A percentile compares a stretch with the other conserved stretches of the same genome.
These are phyloP conservation scores for Brassica incana DNA, from an alignment of 345 rosid species.

Conservation along the genomic window DNA sequence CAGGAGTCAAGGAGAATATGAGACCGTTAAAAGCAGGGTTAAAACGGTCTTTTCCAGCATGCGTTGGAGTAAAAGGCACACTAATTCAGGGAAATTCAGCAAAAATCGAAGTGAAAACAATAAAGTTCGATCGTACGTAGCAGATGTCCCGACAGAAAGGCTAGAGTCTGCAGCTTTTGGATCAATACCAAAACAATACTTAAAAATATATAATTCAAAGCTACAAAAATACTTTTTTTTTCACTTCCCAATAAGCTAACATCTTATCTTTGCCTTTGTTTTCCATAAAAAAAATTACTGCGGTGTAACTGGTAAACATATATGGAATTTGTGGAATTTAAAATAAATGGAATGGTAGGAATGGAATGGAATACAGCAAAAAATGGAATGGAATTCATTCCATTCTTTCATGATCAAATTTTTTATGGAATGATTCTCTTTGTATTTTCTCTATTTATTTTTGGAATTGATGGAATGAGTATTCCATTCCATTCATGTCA, in stretches of 20 bases:
- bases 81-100: not conserved
- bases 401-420: too few species aligned
- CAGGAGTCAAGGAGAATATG: conserved; percentile 23
- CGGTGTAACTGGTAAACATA: too few species aligned
- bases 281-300: not conserved
- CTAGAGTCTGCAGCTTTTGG: conserved; percentile 68
- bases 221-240: conserved; percentile 41
- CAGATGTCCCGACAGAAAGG: conserved; percentile 95
- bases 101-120: conserved; percentile 39
- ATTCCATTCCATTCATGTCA: too few species aligned
- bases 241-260: conserved; percentile 64
- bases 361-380: too few species aligned
- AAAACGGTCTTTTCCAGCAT: conserved; percentile 29
- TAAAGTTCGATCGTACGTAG: conserved; percentile 45
- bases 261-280: not conserved
- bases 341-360: too few species aligned
- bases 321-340: too few species aligned
- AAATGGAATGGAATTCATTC: too few species aligned
- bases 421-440: too few species aligned
- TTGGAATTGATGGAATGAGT: too few species aligned
- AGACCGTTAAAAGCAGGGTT: conserved; percentile 33
- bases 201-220: too few species aligned
- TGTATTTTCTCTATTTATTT: too few species aligned
- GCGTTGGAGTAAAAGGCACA: not conserved
- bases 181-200: not conserved